These are phyloP conservation scores for Cajanus cajan DNA, from an alignment of 306 rosid genomes.

Conservation along the genomic window DNA sequence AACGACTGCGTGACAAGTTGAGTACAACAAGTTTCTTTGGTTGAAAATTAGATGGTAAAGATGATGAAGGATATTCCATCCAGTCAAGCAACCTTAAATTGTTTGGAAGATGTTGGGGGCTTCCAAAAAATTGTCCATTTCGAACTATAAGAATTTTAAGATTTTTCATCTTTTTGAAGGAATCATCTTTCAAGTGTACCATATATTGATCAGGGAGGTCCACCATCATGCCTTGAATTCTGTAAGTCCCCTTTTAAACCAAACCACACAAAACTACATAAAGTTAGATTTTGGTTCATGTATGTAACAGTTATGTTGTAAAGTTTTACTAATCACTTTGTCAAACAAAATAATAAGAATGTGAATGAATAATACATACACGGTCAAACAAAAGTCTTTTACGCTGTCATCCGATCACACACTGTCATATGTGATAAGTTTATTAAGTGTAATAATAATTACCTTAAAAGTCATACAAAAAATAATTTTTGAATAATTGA, in stretches of 20 bases:
- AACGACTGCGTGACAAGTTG: not conserved
- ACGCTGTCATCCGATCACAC: not conserved
- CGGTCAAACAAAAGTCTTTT: not conserved
- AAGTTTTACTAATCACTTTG: not conserved
- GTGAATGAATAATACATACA: not conserved
- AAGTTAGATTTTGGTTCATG: not conserved
- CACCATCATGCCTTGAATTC: constrained; percentile 44
- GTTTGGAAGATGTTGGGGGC: constrained; percentile 46
- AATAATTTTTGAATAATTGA: not conserved
- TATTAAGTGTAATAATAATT: not conserved
- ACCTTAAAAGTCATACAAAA: not conserved
- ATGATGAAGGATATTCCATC: constrained; percentile 35
- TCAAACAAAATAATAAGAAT: not conserved
- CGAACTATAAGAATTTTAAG: constrained; percentile 37
- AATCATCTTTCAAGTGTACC: constrained; percentile 34
- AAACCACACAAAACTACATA: not conserved
- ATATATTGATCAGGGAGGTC: constrained; percentile 35
- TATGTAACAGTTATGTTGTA: not conserved
- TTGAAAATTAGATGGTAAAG: not conserved
- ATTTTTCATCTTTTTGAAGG: constrained; percentile 37
- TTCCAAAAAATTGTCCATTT: constrained; percentile 30
- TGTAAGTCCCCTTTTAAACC: constrained; percentile 30
- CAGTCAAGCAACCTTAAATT: constrained; percentile 49
- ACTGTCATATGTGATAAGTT: not conserved
- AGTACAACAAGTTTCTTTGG: not conserved